These are phyloP conservation scores for Graphilbum ipis-grandicollis DNA, from an alignment of 2,329 filamentous ascomycete species.

Conservation along the genomic window DNA sequence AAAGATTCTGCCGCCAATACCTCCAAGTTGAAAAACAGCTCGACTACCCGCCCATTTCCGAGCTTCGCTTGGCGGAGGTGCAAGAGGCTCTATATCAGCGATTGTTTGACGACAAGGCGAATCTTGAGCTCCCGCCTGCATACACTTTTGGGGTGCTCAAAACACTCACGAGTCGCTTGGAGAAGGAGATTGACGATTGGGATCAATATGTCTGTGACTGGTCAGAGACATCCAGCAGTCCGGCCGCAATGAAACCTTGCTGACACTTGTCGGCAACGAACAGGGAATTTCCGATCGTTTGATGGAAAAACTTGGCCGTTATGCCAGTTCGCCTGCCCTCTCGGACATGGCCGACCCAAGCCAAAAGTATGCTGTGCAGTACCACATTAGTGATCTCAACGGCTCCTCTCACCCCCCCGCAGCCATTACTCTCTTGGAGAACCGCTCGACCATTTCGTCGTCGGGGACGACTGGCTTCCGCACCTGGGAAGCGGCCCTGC, in stretches of 20 bases:
- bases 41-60: constrained; percentile 47
- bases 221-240: background rate
- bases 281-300: constrained; percentile 75
- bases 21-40: constrained; percentile 53
- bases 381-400: constrained; percentile 28
- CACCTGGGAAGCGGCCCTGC: constrained; percentile 68
- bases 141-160: constrained; percentile 64
- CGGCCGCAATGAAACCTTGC: background rate
- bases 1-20: constrained; percentile 52
- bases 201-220: constrained; percentile 62
- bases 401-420: constrained; percentile 3
- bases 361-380: constrained; percentile 59
- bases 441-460: constrained; percentile 49
- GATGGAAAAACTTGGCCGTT: constrained; percentile 41
- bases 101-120: constrained; percentile 23
- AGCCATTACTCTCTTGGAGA: constrained; percentile 49
- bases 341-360: constrained; percentile 34
- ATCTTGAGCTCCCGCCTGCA: constrained; percentile 35
- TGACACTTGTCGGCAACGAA: constrained; percentile 1
- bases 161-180: constrained; percentile 49
- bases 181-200: constrained; percentile 60
- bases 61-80: constrained; percentile 45
- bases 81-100: constrained; percentile 35
- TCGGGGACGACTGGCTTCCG: constrained; percentile 58
- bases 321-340: constrained; percentile 38